phyloP scores from a whole-genome alignment of 2,329 filamentous ascomycete species.

The Coleophoma cylindrospora region DNA sequence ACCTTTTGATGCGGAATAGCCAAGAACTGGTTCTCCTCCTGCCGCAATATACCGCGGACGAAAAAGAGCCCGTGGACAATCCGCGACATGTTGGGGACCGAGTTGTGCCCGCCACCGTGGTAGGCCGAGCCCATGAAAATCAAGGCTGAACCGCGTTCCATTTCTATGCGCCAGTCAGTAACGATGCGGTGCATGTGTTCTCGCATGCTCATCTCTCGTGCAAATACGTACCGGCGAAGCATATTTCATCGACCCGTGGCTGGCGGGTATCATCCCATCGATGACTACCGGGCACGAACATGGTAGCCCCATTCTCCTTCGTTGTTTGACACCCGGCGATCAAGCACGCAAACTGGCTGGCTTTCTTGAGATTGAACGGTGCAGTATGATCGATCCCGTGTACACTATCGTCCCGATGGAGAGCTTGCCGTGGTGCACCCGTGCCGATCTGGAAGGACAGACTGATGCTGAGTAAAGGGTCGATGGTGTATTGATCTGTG shows the following conservation, averaged over 20 bases:
- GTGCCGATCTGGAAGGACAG: constrained; percentile 23
- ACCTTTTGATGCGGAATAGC: constrained; percentile 25
- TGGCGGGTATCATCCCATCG: constrained; percentile 23
- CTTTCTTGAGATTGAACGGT: constrained; percentile 8
- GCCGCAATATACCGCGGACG: constrained; percentile 21
- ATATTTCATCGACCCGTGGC: constrained; percentile 24
- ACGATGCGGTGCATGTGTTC: background rate
- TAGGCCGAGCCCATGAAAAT: constrained; percentile 28
- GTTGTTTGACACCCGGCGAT: constrained; percentile 24
- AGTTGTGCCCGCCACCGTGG: constrained; percentile 28
- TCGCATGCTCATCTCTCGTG: background rate
- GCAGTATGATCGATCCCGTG: constrained; percentile 22
- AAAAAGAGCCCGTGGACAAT: constrained; percentile 28
- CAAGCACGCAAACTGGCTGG: constrained; percentile 22
- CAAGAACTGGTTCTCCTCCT: constrained; percentile 30
- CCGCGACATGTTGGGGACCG: constrained; percentile 16
- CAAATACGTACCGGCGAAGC: constrained; percentile 23
- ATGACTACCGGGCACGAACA: constrained; percentile 28
- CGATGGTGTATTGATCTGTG: constrained; percentile 15
- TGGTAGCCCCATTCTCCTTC: constrained; percentile 27
- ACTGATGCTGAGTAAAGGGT: constrained; percentile 24
- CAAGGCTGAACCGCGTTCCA: constrained; percentile 28
- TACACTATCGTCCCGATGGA: constrained; percentile 28
- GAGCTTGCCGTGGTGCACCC: constrained; percentile 23
- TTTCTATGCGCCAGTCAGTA: constrained; percentile 19